Percentiles rank a stretch among this genome's conserved stretches.
Conservation (phyloP, 805 yeast genomes). For the Candida manassasensis region DNA sequence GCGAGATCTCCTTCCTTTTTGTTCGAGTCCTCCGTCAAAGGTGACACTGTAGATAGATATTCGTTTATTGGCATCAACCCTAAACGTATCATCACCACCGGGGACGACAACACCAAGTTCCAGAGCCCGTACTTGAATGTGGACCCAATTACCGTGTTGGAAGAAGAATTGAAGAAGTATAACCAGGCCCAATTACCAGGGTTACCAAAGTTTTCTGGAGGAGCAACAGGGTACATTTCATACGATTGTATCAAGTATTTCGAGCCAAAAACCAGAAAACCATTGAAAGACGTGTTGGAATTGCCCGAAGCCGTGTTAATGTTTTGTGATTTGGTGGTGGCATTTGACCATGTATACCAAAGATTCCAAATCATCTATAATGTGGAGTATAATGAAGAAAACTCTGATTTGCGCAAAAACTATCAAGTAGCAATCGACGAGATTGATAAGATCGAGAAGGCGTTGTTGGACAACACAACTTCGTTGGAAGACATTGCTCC, state of each 20-base stretch:
- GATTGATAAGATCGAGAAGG: conserved; percentile 43
- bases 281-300: conserved; percentile 69
- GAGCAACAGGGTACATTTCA: conserved; percentile 93
- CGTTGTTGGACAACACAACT: conserved; percentile 39
- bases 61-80: conserved; percentile 90
- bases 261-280: conserved; percentile 83
- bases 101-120: conserved; percentile 46
- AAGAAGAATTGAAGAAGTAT: conserved; percentile 61
- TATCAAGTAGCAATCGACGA: conserved; percentile 10
- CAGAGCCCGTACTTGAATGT: conserved; percentile 39
- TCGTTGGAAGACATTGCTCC: conserved; percentile 55
- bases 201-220: conserved; percentile 81
- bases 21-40: conserved; percentile 84
- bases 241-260: conserved; percentile 96
- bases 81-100: conserved; percentile 76
- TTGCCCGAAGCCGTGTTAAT: conserved; percentile 91
- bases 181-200: conserved; percentile 78
- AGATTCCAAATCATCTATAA: conserved; percentile 88
- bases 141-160: conserved; percentile 77
- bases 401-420: conserved; percentile 15
- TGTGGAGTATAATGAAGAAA: conserved; percentile 42
- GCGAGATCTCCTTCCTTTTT: conserved; percentile 66
- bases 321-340: conserved; percentile 86
- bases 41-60: conserved; percentile 84
- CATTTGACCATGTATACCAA: conserved; percentile 91